Percentiles rank a stretch among this genome's conserved stretches.
Conservation (phyloP, 2,329 filamentous ascomycete genomes). For the Pseudocercospora cruenta region DNA sequence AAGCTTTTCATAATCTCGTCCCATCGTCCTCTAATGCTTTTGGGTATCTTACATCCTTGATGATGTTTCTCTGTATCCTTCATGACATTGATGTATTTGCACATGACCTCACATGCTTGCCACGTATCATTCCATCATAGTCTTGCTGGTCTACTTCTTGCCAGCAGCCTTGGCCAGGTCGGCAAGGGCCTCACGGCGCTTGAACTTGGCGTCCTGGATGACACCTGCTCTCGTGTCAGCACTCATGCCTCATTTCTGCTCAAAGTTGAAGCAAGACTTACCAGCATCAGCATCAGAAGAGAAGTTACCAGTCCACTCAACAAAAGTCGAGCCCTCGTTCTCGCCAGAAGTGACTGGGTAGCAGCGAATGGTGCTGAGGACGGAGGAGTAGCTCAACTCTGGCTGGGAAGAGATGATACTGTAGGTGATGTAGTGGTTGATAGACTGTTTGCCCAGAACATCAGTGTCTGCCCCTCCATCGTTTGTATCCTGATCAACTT, state of each 20-base stretch:
- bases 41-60: slow-evolving; percentile 6
- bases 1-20: slow-evolving; percentile 11
- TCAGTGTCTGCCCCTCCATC: background rate
- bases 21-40: slow-evolving; percentile 1
- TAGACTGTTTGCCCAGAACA: slow-evolving; percentile 50
- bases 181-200: slow-evolving; percentile 71
- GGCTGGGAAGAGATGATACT: slow-evolving; percentile 69
- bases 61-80: slow-evolving; percentile 16
- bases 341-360: slow-evolving; percentile 69
- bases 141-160: slow-evolving; percentile 30
- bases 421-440: slow-evolving; percentile 77
- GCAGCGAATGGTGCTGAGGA: slow-evolving; percentile 68
- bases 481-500: slow-evolving; percentile 36
- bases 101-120: background rate
- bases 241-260: background rate
- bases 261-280: slow-evolving; percentile 43
- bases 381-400: slow-evolving; percentile 66
- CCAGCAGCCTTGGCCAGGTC: slow-evolving; percentile 58
- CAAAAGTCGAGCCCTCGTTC: slow-evolving; percentile 66
- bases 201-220: slow-evolving; percentile 76
- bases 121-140: background rate
- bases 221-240: slow-evolving; percentile 55
- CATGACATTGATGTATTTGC: background rate
- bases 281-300: slow-evolving; percentile 71
- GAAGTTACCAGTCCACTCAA: slow-evolving; percentile 69